Base-by-base conservation (phyloP, 2,329 filamentous ascomycete species). In the Conoideocrella luteorostrata region DNA sequence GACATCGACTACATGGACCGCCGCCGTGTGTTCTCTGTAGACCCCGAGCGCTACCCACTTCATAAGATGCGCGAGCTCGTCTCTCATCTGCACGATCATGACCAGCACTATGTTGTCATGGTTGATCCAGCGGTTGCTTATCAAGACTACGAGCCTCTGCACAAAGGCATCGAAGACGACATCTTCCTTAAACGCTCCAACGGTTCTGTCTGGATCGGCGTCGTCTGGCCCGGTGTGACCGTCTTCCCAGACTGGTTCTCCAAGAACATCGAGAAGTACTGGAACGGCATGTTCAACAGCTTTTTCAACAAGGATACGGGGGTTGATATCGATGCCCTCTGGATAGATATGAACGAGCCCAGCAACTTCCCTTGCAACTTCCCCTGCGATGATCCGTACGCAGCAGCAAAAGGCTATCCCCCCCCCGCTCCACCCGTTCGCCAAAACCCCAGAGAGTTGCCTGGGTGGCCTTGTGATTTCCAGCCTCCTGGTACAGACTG, bases 161-260 rank as follows among this genome's bases (percentile, higher is more conserved):
- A 65, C 7, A 59, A 64, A 10, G 71, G 70, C 4, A 53, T 71
- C 4, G 61, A 55, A 54, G 58, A 67, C 35, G 60, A 78, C 66
- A 52, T 73, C 45, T 78, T 74, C 54, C 57, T 77, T 12, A 64
- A 68, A 34, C 64, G 68, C 7, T 54, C 59, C 29, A 81, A 88
- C 52, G 83, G 75, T 7, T 73, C 71, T 1, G 62, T 69, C 40
- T 78, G 68, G 63, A 63, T 74, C 35, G 79, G 85, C 13, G 83
- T 88, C 13, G 86, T 90, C 18, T 91, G 86, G 86, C 82, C 86
- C 5, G 86, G 86, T 36, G 74, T 80, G 12, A 77, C 82, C 0
- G 82, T 76, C 10, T 88, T 82, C 62, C 84, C 84, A 0, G 87
- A 91, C 59, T 91, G 86, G 86, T 88, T 89, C 56, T 67, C 80